Evolutionary conservation across 1,284 basidiomycete genomes (phyloP).

Genomic region (Inonotus hispidus): DNA sequence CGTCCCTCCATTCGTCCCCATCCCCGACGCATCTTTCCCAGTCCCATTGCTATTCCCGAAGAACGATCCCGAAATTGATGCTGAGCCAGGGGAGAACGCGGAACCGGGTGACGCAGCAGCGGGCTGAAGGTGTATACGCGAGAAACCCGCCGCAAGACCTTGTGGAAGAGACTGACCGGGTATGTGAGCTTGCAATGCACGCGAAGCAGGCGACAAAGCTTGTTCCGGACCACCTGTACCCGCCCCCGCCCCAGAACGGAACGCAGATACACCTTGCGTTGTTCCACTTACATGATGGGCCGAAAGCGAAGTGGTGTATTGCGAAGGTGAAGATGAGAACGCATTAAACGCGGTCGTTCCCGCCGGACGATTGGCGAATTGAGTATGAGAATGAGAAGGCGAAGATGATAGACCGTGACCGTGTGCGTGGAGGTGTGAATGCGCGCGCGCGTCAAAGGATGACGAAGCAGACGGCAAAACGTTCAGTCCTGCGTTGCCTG

Average conservation of each 20-base stretch:
- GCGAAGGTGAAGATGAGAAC: background rate
- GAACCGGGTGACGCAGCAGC: slow-evolving; percentile 23
- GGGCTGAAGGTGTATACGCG: slow-evolving; percentile 72
- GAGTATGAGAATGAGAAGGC: slow-evolving; percentile 23
- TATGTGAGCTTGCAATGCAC: slow-evolving; percentile 71
- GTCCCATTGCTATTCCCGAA: background rate
- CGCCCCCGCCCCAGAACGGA: slow-evolving; percentile 25
- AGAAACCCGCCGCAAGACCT: slow-evolving; percentile 81
- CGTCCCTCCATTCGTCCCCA: background rate
- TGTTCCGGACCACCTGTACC: slow-evolving; percentile 19
- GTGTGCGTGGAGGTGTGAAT: slow-evolving; percentile 14
- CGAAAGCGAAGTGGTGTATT: background rate
- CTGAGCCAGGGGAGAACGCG: slow-evolving; percentile 25
- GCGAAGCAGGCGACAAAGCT: slow-evolving; percentile 56
- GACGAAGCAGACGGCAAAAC: slow-evolving; percentile 23
- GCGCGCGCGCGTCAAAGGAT: slow-evolving; percentile 14
- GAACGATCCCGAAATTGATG: slow-evolving; percentile 19
- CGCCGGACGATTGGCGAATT: background rate
- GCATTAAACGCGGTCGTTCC: slow-evolving; percentile 2
- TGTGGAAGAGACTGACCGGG: slow-evolving; percentile 86
- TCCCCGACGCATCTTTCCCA: background rate
- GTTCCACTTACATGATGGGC: slow-evolving; percentile 20
- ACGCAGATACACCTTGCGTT: slow-evolving; percentile 20
- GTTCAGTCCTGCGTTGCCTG: background rate
- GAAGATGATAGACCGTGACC: slow-evolving; percentile 24